Evolutionary conservation across 2,329 filamentous ascomycete genomes (phyloP).

Genomic region (Neopestalotiopsis sp.): DNA sequence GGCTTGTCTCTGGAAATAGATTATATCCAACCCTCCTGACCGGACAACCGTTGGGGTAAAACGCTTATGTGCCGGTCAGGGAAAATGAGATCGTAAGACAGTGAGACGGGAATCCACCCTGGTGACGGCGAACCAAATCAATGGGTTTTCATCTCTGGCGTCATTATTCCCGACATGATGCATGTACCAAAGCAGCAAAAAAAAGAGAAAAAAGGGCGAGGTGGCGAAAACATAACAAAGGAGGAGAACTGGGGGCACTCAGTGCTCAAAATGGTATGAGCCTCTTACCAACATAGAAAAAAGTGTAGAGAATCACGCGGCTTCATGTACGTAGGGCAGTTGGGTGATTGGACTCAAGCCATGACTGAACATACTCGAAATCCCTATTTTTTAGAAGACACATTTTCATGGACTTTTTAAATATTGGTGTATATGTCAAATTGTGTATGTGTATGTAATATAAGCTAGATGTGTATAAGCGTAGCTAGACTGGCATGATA

Average conservation of each 20-base stretch:
- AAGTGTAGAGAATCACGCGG: no score
- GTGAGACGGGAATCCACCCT: not conserved
- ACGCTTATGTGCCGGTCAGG: not conserved
- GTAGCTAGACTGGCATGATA: not conserved
- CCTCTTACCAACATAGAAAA: no score
- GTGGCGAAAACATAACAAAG: no score
- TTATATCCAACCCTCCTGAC: not conserved
- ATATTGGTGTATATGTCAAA: not conserved
- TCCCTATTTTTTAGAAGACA: no score
- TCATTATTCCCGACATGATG: not conserved
- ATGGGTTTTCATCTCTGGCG: not conserved
- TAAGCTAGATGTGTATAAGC: not conserved
- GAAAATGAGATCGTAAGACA: not conserved
- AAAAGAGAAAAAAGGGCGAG: no score
- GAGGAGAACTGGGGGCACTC: no score
- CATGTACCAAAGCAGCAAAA: not conserved
- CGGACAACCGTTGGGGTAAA: slow-evolving; percentile 15
- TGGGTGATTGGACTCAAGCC: no score
- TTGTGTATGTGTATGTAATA: not conserved
- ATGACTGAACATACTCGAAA: no score
- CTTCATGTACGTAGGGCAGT: no score
- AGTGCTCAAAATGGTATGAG: no score
- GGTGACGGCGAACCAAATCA: not conserved
- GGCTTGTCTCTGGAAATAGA: slow-evolving; percentile 5
- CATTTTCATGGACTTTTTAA: no score